Base-by-base conservation (phyloP, 1,284 basidiomycete genomes). In the Microstroma glucosiphilum region DNA sequence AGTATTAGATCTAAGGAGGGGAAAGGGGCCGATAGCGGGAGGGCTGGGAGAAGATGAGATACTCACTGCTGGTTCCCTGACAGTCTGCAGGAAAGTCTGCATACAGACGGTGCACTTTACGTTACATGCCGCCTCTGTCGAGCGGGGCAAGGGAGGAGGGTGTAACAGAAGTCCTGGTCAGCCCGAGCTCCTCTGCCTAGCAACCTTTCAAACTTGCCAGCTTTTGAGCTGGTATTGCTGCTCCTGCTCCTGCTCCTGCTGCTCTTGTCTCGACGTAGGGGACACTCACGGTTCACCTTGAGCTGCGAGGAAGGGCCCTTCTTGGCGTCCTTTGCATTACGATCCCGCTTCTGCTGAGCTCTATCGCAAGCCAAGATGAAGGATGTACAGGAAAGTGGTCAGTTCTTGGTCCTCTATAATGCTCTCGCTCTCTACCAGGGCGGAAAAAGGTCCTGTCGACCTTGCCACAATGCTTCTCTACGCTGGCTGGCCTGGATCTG, bases 101-200 rank as follows among this genome's bases (percentile, higher is more conserved):
- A 79, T 80, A 71, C 83, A 83, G 46, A 79, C 75, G 41, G 73
- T 72, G 69, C 83, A 83, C 71, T 82, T 78, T 67, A 83, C 81
- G 56, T 73, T 79, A 63, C 79, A 79, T 23, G 83, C 81, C 6
- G 81, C 80, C 75, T 79, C 78, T 60, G 37, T n/a, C 9, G 19
- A 41, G 13, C n/a, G 6, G n/a, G n/a, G 11, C n/a, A 23, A n/a
- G n/a, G 3, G 46, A n/a, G 3, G 23, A 15, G n/a, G 58, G 23
- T 3, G 58, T 37, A 9, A 37, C 4, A 37, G 30, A 37, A 3
- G 30, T 37, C 30, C 30, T 37, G 30, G 30, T 37, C 30, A 37
- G 30, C 30, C 3, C 30, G n/a, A n/a, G n/a, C n/a, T n/a, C n/a
- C n/a, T n/a, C n/a, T n/a, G n/a, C n/a, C n/a, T n/a, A n/a, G n/a